Percentiles rank a stretch among this genome's conserved stretches.
Evolutionary conservation across 2,329 filamentous ascomycete species (phyloP).

Genomic region (Botryotinia convoluta): DNA sequence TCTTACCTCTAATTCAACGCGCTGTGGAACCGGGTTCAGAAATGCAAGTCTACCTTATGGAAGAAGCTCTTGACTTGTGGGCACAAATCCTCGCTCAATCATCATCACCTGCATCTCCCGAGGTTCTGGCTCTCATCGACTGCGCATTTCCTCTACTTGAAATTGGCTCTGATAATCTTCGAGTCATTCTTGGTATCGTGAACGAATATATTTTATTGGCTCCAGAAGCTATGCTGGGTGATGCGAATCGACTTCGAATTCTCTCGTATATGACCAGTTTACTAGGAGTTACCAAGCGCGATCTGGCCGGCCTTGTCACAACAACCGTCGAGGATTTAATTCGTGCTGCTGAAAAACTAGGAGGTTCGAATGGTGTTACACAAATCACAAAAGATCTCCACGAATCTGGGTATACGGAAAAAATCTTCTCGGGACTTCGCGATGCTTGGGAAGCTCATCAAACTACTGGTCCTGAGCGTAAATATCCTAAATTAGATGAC

Average conservation of each 20-base stretch:
- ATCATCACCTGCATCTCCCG: slow-evolving; percentile 56
- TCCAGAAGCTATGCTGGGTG: slow-evolving; percentile 62
- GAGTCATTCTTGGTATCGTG: slow-evolving; percentile 60
- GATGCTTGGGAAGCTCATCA: slow-evolving; percentile 72
- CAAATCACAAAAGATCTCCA: slow-evolving; percentile 65
- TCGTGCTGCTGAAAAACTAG: slow-evolving; percentile 59
- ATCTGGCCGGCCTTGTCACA: slow-evolving; percentile 56
- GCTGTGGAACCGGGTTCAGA: slow-evolving; percentile 75
- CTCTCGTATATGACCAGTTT: slow-evolving; percentile 50
- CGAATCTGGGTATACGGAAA: slow-evolving; percentile 59
- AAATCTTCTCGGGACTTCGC: slow-evolving; percentile 64
- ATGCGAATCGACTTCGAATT: slow-evolving; percentile 51
- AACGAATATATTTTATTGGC: slow-evolving; percentile 71
- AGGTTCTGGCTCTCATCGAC: slow-evolving; percentile 62
- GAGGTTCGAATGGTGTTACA: slow-evolving; percentile 58
- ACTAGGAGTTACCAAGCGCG: slow-evolving; percentile 54
- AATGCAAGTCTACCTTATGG: slow-evolving; percentile 77
- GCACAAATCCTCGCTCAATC: slow-evolving; percentile 68
- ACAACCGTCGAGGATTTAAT: slow-evolving; percentile 65
- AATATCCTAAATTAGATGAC: slow-evolving; percentile 65
- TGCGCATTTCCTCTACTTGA: slow-evolving; percentile 64
- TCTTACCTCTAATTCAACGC: slow-evolving; percentile 78
- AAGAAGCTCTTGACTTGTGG: slow-evolving; percentile 92
- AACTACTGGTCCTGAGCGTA: slow-evolving; percentile 76
- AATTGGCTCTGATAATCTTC: slow-evolving; percentile 61